A percentile compares a stretch with the other conserved stretches of the same genome.
These are phyloP conservation scores for Acmispon strigosus DNA, from an alignment of 306 rosid species.

Conservation along the genomic window DNA sequence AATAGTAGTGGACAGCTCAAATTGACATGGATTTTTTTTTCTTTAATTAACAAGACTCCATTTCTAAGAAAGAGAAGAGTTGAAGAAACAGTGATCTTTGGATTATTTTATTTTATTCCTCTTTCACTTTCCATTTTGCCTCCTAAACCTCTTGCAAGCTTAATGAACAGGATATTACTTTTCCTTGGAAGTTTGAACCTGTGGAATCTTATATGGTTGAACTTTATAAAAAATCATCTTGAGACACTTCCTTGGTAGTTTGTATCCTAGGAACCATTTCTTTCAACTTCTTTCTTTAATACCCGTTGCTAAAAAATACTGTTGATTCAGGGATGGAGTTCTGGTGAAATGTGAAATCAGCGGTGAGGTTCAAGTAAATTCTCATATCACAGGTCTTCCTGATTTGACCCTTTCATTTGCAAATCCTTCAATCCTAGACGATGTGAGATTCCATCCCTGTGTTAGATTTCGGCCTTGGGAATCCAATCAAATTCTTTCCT, in stretches of 20 bases:
- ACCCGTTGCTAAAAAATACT: not conserved
- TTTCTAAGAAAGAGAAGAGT: not conserved
- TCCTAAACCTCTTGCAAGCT: not conserved
- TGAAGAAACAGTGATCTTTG: not conserved
- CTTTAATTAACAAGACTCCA: not conserved
- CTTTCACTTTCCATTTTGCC: not conserved
- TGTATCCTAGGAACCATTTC: not conserved
- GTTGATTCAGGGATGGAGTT: constrained; percentile 68
- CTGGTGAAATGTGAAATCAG: constrained; percentile 82
- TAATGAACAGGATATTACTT: constrained; percentile 9
- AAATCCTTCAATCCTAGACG: constrained; percentile 83
- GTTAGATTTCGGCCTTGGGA: constrained; percentile 91
- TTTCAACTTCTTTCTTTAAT: constrained; percentile 4
- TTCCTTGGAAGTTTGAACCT: not conserved
- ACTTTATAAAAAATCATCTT: not conserved
- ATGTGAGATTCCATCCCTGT: constrained; percentile 92
- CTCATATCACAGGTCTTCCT: constrained; percentile 86
- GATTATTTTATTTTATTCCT: not conserved
- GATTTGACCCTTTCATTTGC: constrained; percentile 82
- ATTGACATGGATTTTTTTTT: not conserved
- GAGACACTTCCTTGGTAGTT: constrained; percentile 3
- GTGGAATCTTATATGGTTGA: constrained; percentile 10
- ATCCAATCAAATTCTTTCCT: constrained; percentile 76
- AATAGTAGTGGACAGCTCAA: not conserved
- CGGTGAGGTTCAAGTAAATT: constrained; percentile 92